Base-by-base conservation (phyloP, 2,329 filamentous ascomycete species). In the Metarhizium sp. region DNA sequence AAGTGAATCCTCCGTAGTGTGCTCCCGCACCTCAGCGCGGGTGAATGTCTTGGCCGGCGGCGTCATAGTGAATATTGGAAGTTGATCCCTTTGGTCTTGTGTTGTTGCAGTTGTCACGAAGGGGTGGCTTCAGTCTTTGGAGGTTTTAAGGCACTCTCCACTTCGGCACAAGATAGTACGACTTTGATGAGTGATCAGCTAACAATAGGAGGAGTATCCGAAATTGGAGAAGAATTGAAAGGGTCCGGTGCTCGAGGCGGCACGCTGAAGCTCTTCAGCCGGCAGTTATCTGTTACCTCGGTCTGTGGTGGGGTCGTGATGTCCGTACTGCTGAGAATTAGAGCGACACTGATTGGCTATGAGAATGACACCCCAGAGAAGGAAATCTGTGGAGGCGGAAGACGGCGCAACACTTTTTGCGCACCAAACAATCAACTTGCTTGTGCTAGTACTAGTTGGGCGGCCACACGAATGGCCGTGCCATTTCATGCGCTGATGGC, bases 1-100 rank as follows among this genome's bases (percentile, higher is more conserved):
- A 56, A 90, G 75, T 59, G 85, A 86, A 60, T 91, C 86, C 51
- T 87, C 84, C 55, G 80, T 82, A 69, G 85, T 90, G 75, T 92
- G 86, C 69, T 86, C 81, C 59, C 86, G 85, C 62, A 94, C 87
- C 69, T 90, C 80, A 55, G 75, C 80, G 63, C 80, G 80, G 57
- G 80, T 78, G 64, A 77, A 82, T 25, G 78, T 80, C 64, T 80
- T 73, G 60, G 71, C 64, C 38, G 73, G 70, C 58, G 71, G 60
- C 40, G 68, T 64, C 69, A 73, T 72, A 50, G 59, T 58, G 57
- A n/a, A 14, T 30, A 13, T 16, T 30, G 6, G 13, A 4, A 48
- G 2, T 18, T 20, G 25, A 30, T 48, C 18, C n/a, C 7, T 45
- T 18, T 16, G 16, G 18, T 49, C 4, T 29, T 32, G 16, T 32